Evolutionary conservation across 2,329 filamentous ascomycete genomes (phyloP).

Genomic region (Talaromyces sp.): DNA sequence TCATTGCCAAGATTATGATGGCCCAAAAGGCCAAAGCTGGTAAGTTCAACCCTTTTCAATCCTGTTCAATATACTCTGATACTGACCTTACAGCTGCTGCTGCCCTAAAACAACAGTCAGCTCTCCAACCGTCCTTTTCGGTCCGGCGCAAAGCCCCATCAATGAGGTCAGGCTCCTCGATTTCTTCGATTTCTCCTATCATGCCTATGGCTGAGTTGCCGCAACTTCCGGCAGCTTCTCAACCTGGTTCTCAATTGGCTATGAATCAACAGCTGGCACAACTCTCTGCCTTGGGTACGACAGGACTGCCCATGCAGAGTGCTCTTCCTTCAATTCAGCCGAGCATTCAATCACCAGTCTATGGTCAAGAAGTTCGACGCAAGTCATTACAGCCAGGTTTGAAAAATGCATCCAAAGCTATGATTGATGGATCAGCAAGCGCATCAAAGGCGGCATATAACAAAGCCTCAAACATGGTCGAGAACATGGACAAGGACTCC

Average conservation of each 20-base stretch:
- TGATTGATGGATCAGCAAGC: constrained; percentile 11
- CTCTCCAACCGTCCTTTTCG: constrained; percentile 10
- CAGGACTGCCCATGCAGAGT: not conserved
- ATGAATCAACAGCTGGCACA: not conserved
- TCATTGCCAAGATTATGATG: constrained; percentile 8
- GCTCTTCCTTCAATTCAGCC: constrained; percentile 11
- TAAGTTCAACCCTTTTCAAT: not conserved
- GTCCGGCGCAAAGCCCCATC: constrained; percentile 11
- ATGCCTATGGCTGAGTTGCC: not conserved
- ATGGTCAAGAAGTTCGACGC: constrained; percentile 8
- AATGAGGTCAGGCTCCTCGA: constrained; percentile 2
- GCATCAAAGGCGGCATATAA: constrained; percentile 13
- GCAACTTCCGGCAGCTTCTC: not conserved
- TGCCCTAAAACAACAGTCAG: not conserved
- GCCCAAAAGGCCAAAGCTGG: constrained; percentile 11
- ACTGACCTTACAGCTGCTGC: not conserved
- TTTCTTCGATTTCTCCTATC: constrained; percentile 11
- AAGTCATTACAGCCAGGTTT: constrained; percentile 11
- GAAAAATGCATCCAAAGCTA: constrained; percentile 4
- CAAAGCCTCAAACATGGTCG: constrained; percentile 13
- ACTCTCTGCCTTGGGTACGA: not conserved
- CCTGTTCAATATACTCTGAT: not conserved
- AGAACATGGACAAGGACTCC: constrained; percentile 13
- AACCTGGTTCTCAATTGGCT: not conserved
- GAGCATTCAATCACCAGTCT: not conserved